Percentiles rank a stretch among this genome's conserved stretches.
Evolutionary conservation across 192 early-diverging fungal genomes (phyloP).

Genomic region (Entophlyctis helioformis): DNA sequence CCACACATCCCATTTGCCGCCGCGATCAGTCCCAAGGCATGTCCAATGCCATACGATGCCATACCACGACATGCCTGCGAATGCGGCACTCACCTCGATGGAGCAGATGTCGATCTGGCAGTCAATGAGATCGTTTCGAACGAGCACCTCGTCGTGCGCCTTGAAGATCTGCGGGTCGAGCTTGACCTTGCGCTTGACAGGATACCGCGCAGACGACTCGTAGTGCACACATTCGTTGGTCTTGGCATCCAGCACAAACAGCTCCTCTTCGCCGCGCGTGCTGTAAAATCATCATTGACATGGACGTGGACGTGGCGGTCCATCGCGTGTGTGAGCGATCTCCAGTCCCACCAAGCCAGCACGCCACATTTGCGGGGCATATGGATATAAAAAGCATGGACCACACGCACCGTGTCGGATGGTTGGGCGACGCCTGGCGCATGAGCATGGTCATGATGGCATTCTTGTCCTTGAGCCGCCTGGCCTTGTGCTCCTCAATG

Average conservation of each 20-base stretch:
- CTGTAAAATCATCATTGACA: no score
- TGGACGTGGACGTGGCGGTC: no score
- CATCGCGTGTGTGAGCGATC: no score
- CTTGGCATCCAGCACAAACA: constrained; percentile 73
- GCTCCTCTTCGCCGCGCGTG: constrained; percentile 58
- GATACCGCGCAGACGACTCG: constrained; percentile 50
- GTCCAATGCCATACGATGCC: no score
- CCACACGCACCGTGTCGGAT: constrained; percentile 30
- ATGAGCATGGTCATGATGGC: constrained; percentile 91
- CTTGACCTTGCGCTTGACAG: constrained; percentile 37
- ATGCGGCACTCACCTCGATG: constrained; percentile 43
- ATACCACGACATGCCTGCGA: no score
- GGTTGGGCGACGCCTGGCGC: constrained; percentile 53
- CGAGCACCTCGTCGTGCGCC: constrained; percentile 48
- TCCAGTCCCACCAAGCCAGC: no score
- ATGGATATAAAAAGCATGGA: no score
- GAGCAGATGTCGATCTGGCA: constrained; percentile 89
- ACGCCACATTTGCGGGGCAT: no score
- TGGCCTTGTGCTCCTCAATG: constrained; percentile 65
- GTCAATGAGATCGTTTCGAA: constrained; percentile 90
- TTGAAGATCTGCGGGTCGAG: constrained; percentile 45
- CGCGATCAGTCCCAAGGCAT: no score
- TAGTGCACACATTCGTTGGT: constrained; percentile 74
- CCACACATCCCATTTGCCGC: no score
- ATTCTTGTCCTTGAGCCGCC: constrained; percentile 62